These are phyloP conservation scores for Picochlorum sp. DNA, from an alignment of 139 green algal genomes.

Conservation along the genomic window DNA sequence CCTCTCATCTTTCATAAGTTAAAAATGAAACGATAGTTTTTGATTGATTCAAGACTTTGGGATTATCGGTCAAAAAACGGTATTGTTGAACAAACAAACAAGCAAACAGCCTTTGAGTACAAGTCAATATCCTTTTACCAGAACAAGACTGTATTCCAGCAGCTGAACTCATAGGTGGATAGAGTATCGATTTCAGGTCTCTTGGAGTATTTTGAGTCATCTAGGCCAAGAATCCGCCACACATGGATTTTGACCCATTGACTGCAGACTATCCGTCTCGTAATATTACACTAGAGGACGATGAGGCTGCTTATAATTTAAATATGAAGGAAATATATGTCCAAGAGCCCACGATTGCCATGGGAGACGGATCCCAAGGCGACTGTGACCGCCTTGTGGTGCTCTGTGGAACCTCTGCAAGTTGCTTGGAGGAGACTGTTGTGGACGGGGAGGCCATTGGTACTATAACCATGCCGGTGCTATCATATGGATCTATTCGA, in stretches of 20 bases:
- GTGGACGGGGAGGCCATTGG: no score
- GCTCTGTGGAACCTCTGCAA: no score
- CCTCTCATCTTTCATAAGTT: no score
- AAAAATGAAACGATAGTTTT: background rate
- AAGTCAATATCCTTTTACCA: no score
- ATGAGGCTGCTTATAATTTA: constrained; percentile 4
- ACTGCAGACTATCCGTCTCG: constrained; percentile 23
- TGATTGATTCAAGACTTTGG: background rate
- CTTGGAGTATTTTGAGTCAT: background rate
- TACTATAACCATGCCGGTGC: no score
- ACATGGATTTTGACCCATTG: constrained; percentile 18
- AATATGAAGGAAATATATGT: constrained; percentile 15
- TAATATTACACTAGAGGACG: constrained; percentile 22
- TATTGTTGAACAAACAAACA: background rate
- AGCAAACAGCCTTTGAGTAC: background rate
- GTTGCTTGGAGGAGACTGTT: no score
- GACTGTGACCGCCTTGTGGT: no score
- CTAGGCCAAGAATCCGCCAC: background rate
- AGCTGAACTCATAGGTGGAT: no score
- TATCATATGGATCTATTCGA: no score
- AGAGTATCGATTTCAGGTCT: no score
- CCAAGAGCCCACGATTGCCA: background rate
- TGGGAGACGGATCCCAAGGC: background rate
- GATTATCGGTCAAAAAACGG: background rate
- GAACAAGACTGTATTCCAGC: no score